phyloP scores from a whole-genome alignment of 805 yeast species.

The Starmerella tilneyi region DNA sequence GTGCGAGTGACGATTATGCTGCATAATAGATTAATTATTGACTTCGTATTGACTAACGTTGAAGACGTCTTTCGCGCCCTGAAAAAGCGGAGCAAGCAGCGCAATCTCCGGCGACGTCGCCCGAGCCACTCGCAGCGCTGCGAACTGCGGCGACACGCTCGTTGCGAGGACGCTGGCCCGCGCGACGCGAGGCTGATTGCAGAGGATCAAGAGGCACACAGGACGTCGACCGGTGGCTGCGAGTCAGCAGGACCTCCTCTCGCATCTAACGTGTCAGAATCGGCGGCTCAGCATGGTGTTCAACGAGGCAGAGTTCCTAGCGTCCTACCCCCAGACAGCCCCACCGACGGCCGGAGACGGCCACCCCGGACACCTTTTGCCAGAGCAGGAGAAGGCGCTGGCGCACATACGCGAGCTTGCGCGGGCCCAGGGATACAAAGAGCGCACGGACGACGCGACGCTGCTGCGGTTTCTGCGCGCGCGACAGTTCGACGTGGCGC shows the following conservation, averaged over 20 bases:
- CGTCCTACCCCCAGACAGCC: constrained; percentile 60
- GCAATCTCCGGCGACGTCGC: too few relatives aligned
- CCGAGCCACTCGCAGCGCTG: too few relatives aligned
- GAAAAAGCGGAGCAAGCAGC: too few relatives aligned
- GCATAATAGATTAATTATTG: too few relatives aligned
- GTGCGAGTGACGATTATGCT: too few relatives aligned
- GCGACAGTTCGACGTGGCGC: constrained; percentile 76
- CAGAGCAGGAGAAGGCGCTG: constrained; percentile 53
- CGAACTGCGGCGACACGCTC: too few relatives aligned
- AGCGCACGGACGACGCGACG: constrained; percentile 79
- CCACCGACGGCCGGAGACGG: constrained; percentile 62
- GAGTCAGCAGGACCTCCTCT: constrained; percentile 2
- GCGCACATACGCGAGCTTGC: constrained; percentile 49
- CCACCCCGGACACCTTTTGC: constrained; percentile 68
- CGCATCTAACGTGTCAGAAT: not conserved
- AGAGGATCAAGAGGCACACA: too few relatives aligned
- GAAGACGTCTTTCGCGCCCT: too few relatives aligned
- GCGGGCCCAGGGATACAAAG: constrained; percentile 53
- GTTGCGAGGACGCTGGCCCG: too few relatives aligned
- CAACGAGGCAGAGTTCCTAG: constrained; percentile 20
- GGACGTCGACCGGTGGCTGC: too few relatives aligned
- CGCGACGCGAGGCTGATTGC: too few relatives aligned
- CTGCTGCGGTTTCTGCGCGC: constrained; percentile 81
- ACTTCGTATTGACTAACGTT: too few relatives aligned
- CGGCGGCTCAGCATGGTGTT: constrained; percentile 8